phyloP scores from a whole-genome alignment of 345 rosid genomes.

The Salix viminalis region DNA sequence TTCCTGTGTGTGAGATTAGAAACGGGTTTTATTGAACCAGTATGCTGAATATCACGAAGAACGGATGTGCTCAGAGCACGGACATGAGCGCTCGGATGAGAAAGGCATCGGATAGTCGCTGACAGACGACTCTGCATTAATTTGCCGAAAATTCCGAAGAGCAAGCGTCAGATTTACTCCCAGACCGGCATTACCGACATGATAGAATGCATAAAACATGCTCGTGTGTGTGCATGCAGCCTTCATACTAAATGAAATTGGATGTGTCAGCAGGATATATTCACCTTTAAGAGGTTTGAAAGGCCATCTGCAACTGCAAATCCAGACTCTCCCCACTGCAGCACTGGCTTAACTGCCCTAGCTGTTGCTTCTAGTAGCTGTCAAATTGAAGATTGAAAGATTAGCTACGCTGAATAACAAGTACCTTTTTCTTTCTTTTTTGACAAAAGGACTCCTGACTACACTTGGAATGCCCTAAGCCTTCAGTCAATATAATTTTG shows the following conservation, averaged over 20 bases:
- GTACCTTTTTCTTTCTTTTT: not conserved
- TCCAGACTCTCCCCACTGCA: slow-evolving; percentile 88
- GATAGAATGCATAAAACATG: not conserved
- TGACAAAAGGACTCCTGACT: not conserved
- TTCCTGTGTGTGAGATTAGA: slow-evolving; percentile 43
- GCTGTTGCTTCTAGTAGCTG: slow-evolving; percentile 97
- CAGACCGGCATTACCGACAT: not conserved
- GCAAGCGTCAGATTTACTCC: not conserved
- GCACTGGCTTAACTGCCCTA: slow-evolving; percentile 75
- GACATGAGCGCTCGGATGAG: slow-evolving; percentile 93
- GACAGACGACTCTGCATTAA: slow-evolving; percentile 84
- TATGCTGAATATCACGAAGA: slow-evolving; percentile 60
- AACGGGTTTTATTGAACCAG: slow-evolving; percentile 37
- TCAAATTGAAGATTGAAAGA: slow-evolving; percentile 11
- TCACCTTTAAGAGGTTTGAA: slow-evolving; percentile 83
- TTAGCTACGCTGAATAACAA: not conserved
- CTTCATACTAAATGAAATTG: not conserved
- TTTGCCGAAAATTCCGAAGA: slow-evolving; percentile 9
- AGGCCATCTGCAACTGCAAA: slow-evolving; percentile 84
- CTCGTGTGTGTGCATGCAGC: not conserved
- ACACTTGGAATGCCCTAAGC: not conserved
- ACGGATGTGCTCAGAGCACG: slow-evolving; percentile 88
- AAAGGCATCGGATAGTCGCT: slow-evolving; percentile 74
- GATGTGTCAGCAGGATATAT: not conserved
- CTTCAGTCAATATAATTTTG: not conserved